Evolutionary conservation across 495 filamentous ascomycete genomes (phyloP).

Genomic region (Bacidia rubella): DNA sequence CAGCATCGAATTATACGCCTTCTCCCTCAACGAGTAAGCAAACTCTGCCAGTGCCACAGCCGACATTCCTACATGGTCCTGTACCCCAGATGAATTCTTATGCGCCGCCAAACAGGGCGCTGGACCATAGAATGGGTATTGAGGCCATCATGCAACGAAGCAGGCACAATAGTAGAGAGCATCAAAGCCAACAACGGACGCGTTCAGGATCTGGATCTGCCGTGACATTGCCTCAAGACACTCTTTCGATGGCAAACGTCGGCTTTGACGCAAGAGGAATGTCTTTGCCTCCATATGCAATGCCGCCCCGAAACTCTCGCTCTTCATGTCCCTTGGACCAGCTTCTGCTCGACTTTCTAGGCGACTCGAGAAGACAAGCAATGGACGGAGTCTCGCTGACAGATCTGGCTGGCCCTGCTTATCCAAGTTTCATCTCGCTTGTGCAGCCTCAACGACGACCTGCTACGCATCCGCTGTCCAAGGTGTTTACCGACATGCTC

Average conservation of each 20-base stretch:
- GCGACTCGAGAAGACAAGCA: constrained; percentile 49
- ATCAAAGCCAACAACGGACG: not conserved
- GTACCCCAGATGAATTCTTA: constrained; percentile 15
- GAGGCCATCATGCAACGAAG: constrained; percentile 47
- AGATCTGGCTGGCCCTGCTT: constrained; percentile 55
- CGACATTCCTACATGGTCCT: constrained; percentile 1
- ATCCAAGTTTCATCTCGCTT: constrained; percentile 62
- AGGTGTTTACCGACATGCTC: constrained; percentile 71
- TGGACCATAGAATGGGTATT: constrained; percentile 46
- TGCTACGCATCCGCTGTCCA: constrained; percentile 60
- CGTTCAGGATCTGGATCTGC: constrained; percentile 1
- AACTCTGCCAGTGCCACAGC: constrained; percentile 6
- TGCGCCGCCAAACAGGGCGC: constrained; percentile 33
- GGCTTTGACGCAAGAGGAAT: constrained; percentile 3
- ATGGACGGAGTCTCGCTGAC: constrained; percentile 44
- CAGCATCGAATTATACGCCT: constrained; percentile 9
- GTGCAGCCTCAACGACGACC: constrained; percentile 48
- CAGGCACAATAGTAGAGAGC: constrained; percentile 8
- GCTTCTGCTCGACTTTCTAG: constrained; percentile 63
- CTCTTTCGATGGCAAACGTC: not conserved
- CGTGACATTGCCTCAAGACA: not conserved
- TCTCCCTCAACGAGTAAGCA: constrained; percentile 11
- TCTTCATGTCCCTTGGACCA: constrained; percentile 61
- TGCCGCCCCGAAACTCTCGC: constrained; percentile 42
- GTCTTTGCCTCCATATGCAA: constrained; percentile 23